Evolutionary conservation across 2,329 filamentous ascomycete species (phyloP).

Genomic region (Pseudocercospora fijiensis): DNA sequence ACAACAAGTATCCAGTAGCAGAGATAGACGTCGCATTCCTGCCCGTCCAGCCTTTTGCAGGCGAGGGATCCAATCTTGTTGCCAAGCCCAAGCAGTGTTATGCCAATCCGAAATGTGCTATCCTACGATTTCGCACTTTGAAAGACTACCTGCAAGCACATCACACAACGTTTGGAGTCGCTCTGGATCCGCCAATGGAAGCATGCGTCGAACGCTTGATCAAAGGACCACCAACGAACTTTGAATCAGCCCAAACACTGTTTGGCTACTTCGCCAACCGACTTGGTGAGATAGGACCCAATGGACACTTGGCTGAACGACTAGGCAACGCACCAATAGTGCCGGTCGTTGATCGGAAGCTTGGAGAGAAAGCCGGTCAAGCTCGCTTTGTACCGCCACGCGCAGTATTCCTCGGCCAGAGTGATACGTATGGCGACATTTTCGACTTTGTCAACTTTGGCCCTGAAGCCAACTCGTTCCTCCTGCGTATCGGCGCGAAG

Average conservation of each 20-base stretch:
- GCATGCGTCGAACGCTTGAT: conserved; percentile 74
- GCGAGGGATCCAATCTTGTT: conserved; percentile 49
- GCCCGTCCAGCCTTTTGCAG: conserved; percentile 72
- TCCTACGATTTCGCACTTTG: conserved; percentile 80
- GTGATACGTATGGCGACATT: conserved; percentile 76
- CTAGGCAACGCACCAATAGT: conserved; percentile 69
- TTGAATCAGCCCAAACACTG: conserved; percentile 64
- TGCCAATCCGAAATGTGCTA: conserved; percentile 70
- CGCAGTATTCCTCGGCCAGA: conserved; percentile 75
- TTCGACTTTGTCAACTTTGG: conserved; percentile 98
- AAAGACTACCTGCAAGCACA: conserved; percentile 73
- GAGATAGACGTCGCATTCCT: conserved; percentile 53
- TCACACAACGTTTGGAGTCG: conserved; percentile 81
- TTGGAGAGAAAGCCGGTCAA: conserved; percentile 30
- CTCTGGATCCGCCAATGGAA: conserved; percentile 73
- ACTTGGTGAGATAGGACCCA: conserved; percentile 65
- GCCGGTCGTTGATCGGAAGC: conserved; percentile 53
- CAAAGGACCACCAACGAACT: conserved; percentile 66
- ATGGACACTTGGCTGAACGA: conserved; percentile 56
- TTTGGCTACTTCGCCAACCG: conserved; percentile 84
- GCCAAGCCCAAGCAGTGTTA: conserved; percentile 77
- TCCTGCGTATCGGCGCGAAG: conserved; percentile 86
- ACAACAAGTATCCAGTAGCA: conserved; percentile 63
- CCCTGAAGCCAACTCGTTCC: conserved; percentile 78
- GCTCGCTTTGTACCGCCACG: conserved; percentile 64